These are phyloP conservation scores for Debaryomyces tyrocola DNA, from an alignment of 805 yeast species.

Conservation along the genomic window DNA sequence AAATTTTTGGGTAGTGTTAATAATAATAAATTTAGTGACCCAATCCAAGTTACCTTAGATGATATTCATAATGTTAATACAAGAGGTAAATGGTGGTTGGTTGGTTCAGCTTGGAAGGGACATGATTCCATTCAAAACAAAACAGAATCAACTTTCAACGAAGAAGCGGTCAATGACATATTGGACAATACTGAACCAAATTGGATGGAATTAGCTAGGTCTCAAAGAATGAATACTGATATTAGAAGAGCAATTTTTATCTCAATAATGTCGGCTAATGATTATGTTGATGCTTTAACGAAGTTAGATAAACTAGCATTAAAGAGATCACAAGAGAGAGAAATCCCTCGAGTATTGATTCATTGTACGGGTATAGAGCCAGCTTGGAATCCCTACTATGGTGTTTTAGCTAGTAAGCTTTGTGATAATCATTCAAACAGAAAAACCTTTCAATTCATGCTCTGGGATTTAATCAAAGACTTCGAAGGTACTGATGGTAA, in stretches of 20 bases:
- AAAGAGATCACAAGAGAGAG: conserved; percentile 78
- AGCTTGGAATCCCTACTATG: conserved; percentile 86
- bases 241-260: conserved; percentile 91
- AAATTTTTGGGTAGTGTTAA: conserved; percentile 59
- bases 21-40: conserved; percentile 55
- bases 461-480: conserved; percentile 84
- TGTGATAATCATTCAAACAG: conserved; percentile 73
- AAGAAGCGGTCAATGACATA: conserved; percentile 54
- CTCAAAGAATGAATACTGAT: conserved; percentile 94
- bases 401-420: conserved; percentile 71
- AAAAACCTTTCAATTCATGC: conserved; percentile 81
- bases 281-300: conserved; percentile 82
- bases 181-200: conserved; percentile 75
- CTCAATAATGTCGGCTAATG: conserved; percentile 93
- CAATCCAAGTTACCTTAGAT: conserved; percentile 77
- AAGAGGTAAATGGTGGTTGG: conserved; percentile 98
- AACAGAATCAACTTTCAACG: conserved; percentile 25
- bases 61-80: conserved; percentile 78
- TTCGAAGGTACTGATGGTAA: conserved; percentile 52
- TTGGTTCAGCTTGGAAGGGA: conserved; percentile 98
- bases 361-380: conserved; percentile 87
- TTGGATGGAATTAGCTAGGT: conserved; percentile 82
- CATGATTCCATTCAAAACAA: conserved; percentile 23
- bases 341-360: conserved; percentile 78
- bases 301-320: conserved; percentile 77